Percentiles rank a stretch among this genome's conserved stretches.
Evolutionary conservation across 352 stramenopile species (phyloP).

Genomic region (Lagenidium giganteum): DNA sequence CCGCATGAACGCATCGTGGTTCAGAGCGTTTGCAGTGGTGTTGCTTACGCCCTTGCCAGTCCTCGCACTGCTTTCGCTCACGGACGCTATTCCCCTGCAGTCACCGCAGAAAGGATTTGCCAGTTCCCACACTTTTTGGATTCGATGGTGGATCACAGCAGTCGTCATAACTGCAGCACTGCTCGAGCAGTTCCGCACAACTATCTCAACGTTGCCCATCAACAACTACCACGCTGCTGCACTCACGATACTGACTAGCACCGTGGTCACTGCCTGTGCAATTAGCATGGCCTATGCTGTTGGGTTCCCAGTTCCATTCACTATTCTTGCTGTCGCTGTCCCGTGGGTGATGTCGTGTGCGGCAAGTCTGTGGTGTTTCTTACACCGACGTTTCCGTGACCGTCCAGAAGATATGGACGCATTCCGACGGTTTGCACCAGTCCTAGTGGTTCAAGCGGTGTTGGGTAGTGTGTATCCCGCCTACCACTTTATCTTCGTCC

Average conservation of each 20-base stretch:
- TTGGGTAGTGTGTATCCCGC: constrained; percentile 12
- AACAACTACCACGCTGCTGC: constrained; percentile 3
- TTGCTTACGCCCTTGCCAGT: constrained; percentile 26
- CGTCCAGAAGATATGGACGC: no score
- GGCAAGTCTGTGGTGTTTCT: no score
- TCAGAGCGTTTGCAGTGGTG: no score
- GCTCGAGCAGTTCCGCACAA: constrained; percentile 24
- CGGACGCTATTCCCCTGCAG: constrained; percentile 21
- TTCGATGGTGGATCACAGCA: constrained; percentile 20
- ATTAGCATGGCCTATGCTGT: constrained; percentile 18
- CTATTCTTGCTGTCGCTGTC: no score
- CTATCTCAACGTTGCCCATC: no score
- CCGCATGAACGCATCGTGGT: no score
- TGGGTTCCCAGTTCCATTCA: constrained; percentile 41
- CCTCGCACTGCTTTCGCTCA: constrained; percentile 19
- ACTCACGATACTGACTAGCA: constrained; percentile 17
- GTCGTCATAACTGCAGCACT: constrained; percentile 25
- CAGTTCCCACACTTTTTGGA: constrained; percentile 28
- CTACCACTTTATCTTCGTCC: constrained; percentile 4
- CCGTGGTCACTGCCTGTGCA: constrained; percentile 14
- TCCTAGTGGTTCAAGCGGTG: no score
- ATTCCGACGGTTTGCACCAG: no score
- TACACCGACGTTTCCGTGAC: no score
- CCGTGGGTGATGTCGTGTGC: no score
- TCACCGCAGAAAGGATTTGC: constrained; percentile 15